phyloP scores from a whole-genome alignment of 495 filamentous ascomycete genomes.

The Trichoderma orchidacearum region DNA sequence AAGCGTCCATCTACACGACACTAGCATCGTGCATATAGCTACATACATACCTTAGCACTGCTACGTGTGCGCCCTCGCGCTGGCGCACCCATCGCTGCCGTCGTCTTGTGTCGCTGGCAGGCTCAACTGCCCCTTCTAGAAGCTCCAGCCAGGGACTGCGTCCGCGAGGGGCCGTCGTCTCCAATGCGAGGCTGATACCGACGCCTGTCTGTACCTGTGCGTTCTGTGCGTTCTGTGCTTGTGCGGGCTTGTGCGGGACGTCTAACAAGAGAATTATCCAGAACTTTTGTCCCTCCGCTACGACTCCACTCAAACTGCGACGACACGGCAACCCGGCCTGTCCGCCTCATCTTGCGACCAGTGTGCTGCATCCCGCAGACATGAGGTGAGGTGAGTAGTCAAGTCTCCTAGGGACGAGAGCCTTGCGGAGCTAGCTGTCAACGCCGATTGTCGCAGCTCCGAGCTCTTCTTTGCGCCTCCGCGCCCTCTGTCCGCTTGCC shows the following conservation, averaged over 20 bases:
- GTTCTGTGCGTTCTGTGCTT: neutral
- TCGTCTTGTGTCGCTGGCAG: neutral
- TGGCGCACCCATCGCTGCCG: neutral
- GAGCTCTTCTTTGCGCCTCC: constrained; percentile 1
- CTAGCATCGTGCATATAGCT: neutral
- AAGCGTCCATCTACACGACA: neutral
- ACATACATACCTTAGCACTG: neutral
- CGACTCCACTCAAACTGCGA: neutral
- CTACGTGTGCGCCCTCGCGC: neutral
- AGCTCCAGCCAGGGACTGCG: neutral
- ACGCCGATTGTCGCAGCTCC: neutral
- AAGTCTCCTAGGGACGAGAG: neutral
- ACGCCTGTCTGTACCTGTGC: no score
- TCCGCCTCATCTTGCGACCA: neutral
- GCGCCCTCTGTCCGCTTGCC: neutral
- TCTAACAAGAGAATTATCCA: neutral
- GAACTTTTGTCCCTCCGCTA: neutral
- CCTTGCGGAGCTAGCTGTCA: neutral
- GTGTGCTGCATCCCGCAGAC: neutral
- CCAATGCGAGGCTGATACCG: neutral
- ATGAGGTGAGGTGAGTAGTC: neutral
- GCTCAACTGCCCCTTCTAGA: neutral
- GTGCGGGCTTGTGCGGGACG: neutral
- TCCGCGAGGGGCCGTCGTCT: neutral
- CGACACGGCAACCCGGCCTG: neutral